These are phyloP conservation scores for Suillus americanus DNA, from an alignment of 768 basidiomycete species.

Conservation along the genomic window DNA sequence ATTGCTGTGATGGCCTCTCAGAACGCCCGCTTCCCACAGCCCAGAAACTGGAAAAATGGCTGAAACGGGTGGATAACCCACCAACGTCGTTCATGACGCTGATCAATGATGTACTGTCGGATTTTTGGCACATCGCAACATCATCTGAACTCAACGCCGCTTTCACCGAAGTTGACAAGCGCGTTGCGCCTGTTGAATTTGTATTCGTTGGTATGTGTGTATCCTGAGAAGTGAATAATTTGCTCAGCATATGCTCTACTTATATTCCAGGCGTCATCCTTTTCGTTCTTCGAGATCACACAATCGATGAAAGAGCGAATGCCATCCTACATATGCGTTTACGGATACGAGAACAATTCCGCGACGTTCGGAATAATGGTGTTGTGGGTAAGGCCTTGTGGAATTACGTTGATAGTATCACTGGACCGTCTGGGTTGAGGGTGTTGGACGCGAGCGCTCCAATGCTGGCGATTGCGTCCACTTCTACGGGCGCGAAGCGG, in stretches of 20 bases:
- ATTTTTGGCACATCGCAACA: constrained; percentile 54
- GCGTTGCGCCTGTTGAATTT: constrained; percentile 75
- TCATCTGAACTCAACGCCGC: constrained; percentile 40
- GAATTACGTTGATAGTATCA: constrained; percentile 47
- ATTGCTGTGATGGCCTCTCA: constrained; percentile 55
- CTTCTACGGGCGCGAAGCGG: constrained; percentile 14
- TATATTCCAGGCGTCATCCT: constrained; percentile 62
- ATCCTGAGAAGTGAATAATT: background rate
- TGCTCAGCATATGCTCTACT: background rate
- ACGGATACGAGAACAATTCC: constrained; percentile 52
- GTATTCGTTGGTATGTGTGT: constrained; percentile 67
- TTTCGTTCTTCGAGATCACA: constrained; percentile 45
- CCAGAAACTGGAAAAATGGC: constrained; percentile 53
- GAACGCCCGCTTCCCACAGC: constrained; percentile 52
- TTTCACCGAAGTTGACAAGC: constrained; percentile 54
- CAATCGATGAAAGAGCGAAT: constrained; percentile 47
- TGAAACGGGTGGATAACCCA: constrained; percentile 38
- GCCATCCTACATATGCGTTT: constrained; percentile 59
- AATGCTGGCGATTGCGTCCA: constrained; percentile 2
- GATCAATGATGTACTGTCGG: constrained; percentile 53
- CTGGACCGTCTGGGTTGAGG: constrained; percentile 32
- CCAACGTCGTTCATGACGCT: constrained; percentile 47
- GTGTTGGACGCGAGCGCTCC: constrained; percentile 25
- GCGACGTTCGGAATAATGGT: constrained; percentile 65
- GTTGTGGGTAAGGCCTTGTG: constrained; percentile 57